Base-by-base conservation (phyloP, 257 asterid species). In the Lithospermum erythrorhizon region DNA sequence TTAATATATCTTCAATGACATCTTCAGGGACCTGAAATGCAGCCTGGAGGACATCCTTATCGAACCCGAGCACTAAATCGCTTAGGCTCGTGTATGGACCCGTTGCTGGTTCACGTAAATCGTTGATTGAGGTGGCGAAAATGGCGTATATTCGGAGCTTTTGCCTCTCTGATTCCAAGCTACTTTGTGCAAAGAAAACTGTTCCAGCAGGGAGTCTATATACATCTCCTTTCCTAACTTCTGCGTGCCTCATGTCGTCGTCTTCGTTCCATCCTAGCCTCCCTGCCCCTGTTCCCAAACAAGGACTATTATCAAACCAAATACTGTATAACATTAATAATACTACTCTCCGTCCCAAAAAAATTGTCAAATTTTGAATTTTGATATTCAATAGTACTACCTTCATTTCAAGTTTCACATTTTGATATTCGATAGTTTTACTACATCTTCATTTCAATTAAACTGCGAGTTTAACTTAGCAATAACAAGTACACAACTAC, bases 41-140 rank as follows among this genome's bases (percentile, higher is more conserved):
- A 37, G 82, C 87, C 67, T 77, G 82, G 29, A 91, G 83, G 53
- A 81, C 85, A 55, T 65, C 75, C 68, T 61, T 80, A 73, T 82
- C 95, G 9, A 91, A 88, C 68, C 96, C 94, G 24, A 86, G 82
- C 67, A 91, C 74, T 78, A 85, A 49, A 30, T 86, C 85, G 0
- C 90, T 76, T 57, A 91, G 66, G 57, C 84, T 72, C 0, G 98
- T 78, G 67, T 91, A 88, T 9, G 94, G 89, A 24, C 68, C 80
- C 20, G 55, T 67, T 61, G 57, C 23, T 27, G 79, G 81, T 35
- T 62, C 91, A 2, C 61, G 72, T 4, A 72, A 58, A 47, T 67
- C 76, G 4, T 64, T 21, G 30, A 72, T 69, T 16, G 84, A 62
- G 69, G 68, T 75, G 45, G 82, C 63, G 61, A 91, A 88, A 13